A percentile compares a stretch with the other conserved stretches of the same genome.
phyloP scores from a whole-genome alignment of 2,329 filamentous ascomycete genomes.

The Alternaria sp. region DNA sequence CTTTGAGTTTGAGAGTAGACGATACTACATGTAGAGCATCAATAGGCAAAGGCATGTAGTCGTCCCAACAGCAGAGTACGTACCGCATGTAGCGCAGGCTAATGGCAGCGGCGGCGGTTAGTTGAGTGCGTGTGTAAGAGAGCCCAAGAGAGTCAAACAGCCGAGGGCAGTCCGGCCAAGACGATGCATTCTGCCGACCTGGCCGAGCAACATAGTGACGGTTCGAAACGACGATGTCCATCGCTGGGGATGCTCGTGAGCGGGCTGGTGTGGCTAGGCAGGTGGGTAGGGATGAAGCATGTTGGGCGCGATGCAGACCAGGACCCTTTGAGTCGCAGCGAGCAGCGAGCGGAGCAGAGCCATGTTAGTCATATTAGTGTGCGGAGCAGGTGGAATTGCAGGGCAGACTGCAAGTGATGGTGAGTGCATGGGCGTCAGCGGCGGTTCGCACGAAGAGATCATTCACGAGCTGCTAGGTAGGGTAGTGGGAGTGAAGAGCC shows the following conservation, averaged over 20 bases:
- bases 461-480: neutral
- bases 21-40: neutral
- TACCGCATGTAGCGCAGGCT: constrained; percentile 18
- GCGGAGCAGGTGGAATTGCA: constrained; percentile 1
- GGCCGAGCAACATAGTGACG: constrained; percentile 21
- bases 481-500: neutral
- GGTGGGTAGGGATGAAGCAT: neutral
- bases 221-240: constrained; percentile 10
- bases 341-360: neutral
- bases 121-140: constrained; percentile 28
- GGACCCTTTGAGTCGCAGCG: neutral
- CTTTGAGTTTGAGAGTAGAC: neutral
- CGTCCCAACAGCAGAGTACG: neutral
- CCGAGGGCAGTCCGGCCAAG: constrained; percentile 32
- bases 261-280: neutral
- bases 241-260: neutral
- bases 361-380: neutral
- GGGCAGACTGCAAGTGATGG: neutral
- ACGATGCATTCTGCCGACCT: constrained; percentile 38
- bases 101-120: constrained; percentile 27
- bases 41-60: neutral
- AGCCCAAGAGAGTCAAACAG: constrained; percentile 32
- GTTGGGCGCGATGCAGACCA: neutral
- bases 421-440: constrained; percentile 5
- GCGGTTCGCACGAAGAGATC: constrained; percentile 4